Conservation (phyloP, 1,284 basidiomycete species). For the Thecaphora frezii region DNA sequence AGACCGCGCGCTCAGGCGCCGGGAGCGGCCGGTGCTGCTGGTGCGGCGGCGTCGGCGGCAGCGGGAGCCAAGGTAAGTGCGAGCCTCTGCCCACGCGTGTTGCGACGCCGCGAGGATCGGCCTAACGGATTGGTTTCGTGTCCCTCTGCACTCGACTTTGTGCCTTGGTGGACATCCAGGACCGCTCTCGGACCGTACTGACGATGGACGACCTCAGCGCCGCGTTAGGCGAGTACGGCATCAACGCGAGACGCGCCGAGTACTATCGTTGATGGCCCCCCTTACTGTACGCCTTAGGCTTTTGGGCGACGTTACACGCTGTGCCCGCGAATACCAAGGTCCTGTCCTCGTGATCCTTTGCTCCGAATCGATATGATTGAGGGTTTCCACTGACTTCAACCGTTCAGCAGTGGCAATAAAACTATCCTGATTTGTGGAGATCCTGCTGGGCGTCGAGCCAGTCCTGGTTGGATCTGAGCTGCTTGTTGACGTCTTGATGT, state of each 20-base stretch:
- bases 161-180: conserved; percentile 53
- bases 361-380: too few species aligned
- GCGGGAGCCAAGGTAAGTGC: conserved; percentile 6
- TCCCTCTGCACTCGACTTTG: conserved; percentile 5
- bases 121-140: conserved; percentile 5
- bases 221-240: conserved; percentile 88
- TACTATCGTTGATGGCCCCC: conserved; percentile 57
- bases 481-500: too few species aligned
- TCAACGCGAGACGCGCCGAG: conserved; percentile 54
- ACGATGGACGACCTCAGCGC: conserved; percentile 96
- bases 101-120: conserved; percentile 7
- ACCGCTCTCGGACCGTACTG: conserved; percentile 90
- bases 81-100: background rate
- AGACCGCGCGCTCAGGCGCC: conserved; percentile 24
- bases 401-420: too few species aligned
- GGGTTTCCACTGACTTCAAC: too few species aligned
- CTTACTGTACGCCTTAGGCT: too few species aligned
- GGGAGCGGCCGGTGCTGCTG: conserved; percentile 8
- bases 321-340: too few species aligned
- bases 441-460: too few species aligned
- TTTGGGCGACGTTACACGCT: too few species aligned
- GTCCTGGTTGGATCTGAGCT: too few species aligned
- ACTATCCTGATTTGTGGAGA: too few species aligned
- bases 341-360: too few species aligned
- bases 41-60: conserved; percentile 9